Percentiles rank a stretch among this genome's conserved stretches.
phyloP scores from a whole-genome alignment of 768 basidiomycete species.

The Tylopilus rubrobrunneus region DNA sequence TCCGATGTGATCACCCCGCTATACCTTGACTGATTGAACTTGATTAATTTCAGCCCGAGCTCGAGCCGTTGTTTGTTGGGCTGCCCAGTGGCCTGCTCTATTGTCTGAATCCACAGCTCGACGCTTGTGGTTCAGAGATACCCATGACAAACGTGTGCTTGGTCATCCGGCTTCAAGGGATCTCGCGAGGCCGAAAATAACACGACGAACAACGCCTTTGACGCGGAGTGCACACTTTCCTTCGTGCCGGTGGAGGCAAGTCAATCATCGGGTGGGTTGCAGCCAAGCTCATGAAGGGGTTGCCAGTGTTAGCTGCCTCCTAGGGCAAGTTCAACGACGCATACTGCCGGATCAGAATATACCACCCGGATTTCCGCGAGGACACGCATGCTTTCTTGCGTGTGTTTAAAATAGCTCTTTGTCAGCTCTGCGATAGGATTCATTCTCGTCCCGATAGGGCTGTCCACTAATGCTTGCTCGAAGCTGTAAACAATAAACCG shows the following conservation, averaged over 20 bases:
- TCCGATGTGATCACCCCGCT: background rate
- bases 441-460: background rate
- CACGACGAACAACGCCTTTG: too few relatives aligned
- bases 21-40: background rate
- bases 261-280: background rate
- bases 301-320: background rate
- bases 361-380: background rate
- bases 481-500: too few relatives aligned
- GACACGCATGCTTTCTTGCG: too few relatives aligned
- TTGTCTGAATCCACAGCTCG: too few relatives aligned
- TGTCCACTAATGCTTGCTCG: background rate
- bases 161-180: background rate
- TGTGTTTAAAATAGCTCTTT: background rate
- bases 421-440: background rate
- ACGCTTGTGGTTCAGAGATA: too few relatives aligned
- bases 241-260: too few relatives aligned
- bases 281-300: background rate
- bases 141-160: background rate
- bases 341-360: too few relatives aligned
- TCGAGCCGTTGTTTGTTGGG: too few relatives aligned
- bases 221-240: too few relatives aligned
- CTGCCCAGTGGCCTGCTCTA: too few relatives aligned
- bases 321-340: background rate
- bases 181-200: background rate
- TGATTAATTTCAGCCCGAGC: too few relatives aligned